phyloP scores from a whole-genome alignment of 2,329 filamentous ascomycete genomes.

The Cladophialophora psammophila region DNA sequence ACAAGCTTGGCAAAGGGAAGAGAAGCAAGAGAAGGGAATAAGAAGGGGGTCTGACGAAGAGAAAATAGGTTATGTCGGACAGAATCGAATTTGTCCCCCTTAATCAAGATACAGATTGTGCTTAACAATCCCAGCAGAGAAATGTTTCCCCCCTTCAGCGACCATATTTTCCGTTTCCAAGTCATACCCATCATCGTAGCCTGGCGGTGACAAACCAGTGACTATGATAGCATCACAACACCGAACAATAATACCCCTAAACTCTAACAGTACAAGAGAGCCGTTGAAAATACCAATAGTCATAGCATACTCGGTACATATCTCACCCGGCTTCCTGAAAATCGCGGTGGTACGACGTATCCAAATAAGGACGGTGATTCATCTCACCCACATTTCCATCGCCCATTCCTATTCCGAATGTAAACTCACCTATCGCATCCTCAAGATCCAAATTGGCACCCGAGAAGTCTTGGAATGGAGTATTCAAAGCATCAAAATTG shows the following conservation, averaged over 20 bases:
- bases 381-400: slow-evolving; percentile 19
- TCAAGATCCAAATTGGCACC: slow-evolving; percentile 24
- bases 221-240: background rate
- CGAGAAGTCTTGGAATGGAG: slow-evolving; percentile 30
- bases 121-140: background rate
- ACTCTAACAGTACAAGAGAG: background rate
- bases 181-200: background rate
- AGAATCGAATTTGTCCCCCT: background rate
- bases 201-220: background rate
- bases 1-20: background rate
- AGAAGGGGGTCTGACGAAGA: background rate
- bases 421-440: slow-evolving; percentile 5
- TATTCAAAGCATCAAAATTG: slow-evolving; percentile 30
- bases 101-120: background rate
- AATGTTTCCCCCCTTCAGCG: background rate
- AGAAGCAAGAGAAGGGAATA: background rate
- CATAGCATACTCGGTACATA: background rate
- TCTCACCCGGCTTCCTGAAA: background rate
- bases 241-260: background rate
- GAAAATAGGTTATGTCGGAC: too few relatives aligned
- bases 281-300: background rate
- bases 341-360: slow-evolving; percentile 13
- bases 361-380: slow-evolving; percentile 20
- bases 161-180: background rate
- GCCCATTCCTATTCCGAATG: background rate